Conservation (phyloP, 2,329 filamentous ascomycete genomes). For the Pseudocercospora cruenta region DNA sequence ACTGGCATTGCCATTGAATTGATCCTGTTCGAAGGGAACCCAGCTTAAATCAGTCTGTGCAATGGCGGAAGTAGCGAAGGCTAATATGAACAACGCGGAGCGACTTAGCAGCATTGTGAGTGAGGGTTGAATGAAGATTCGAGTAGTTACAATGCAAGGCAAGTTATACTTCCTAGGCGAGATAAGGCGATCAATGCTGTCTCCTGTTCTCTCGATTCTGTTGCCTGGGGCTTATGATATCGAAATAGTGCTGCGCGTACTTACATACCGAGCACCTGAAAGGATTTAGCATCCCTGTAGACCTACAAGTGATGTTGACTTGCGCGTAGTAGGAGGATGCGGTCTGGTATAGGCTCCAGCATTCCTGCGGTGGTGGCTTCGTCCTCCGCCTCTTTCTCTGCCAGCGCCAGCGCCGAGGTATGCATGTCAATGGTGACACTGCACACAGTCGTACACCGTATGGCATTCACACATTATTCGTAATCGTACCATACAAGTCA, state of each 20-base stretch:
- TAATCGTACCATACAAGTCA: too few species aligned
- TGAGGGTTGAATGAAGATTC: background rate
- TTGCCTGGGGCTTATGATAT: background rate
- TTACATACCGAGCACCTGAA: background rate
- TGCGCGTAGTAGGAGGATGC: background rate
- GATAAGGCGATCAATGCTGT: background rate
- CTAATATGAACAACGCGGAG: background rate
- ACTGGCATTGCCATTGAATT: conserved; percentile 20
- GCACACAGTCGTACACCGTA: background rate
- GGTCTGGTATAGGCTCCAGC: background rate
- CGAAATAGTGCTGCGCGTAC: background rate
- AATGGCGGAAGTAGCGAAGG: background rate
- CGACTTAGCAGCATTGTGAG: background rate
- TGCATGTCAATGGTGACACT: background rate
- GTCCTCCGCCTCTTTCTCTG: background rate
- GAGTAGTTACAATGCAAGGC: background rate
- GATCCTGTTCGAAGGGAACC: conserved; percentile 24
- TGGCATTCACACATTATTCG: too few species aligned
- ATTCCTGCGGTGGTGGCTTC: background rate
- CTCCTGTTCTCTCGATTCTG: background rate
- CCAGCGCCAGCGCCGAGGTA: background rate
- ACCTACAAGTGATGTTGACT: background rate
- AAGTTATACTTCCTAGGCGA: background rate
- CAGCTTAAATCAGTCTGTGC: conserved; percentile 19
- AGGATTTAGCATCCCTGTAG: background rate